Evolutionary conservation across 2,329 filamentous ascomycete species (phyloP).

Genomic region (Fusarium tjaetaba): DNA sequence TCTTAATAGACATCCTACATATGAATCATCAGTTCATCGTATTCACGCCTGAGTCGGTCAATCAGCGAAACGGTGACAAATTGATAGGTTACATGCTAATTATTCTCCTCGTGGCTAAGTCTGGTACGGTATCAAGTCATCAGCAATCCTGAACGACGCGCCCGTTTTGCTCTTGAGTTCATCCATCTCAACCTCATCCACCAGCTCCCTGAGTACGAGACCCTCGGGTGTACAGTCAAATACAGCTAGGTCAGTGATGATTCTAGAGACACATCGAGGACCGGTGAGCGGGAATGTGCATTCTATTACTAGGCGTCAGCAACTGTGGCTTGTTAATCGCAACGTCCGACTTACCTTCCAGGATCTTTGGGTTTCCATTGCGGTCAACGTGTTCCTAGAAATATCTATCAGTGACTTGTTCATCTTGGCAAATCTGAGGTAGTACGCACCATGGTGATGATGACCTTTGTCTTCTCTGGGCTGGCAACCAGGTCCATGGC

Average conservation of each 20-base stretch:
- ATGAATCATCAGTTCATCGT: too few species aligned
- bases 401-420: too few species aligned
- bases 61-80: background rate
- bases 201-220: background rate
- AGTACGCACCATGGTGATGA: conserved; percentile 75
- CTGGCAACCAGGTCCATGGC: conserved; percentile 94
- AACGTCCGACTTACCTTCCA: conserved; percentile 68
- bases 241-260: conserved; percentile 78
- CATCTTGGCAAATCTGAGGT: too few species aligned
- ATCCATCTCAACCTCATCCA: background rate
- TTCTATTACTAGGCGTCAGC: conserved; percentile 16
- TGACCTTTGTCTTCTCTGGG: conserved; percentile 84
- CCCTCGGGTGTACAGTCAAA: conserved; percentile 3
- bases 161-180: background rate
- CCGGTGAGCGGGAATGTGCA: conserved; percentile 91
- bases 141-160: background rate
- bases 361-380: conserved; percentile 90
- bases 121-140: background rate
- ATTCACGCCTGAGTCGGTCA: too few species aligned
- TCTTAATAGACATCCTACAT: too few species aligned
- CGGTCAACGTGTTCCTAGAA: conserved; percentile 83
- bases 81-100: fast-evolving
- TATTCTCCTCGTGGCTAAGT: fast-evolving
- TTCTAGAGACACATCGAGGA: conserved; percentile 82
- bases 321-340: background rate